A percentile compares a stretch with the other conserved stretches of the same genome.
These are phyloP conservation scores for Malus sylvestris DNA, from an alignment of 306 rosid genomes.

Conservation along the genomic window DNA sequence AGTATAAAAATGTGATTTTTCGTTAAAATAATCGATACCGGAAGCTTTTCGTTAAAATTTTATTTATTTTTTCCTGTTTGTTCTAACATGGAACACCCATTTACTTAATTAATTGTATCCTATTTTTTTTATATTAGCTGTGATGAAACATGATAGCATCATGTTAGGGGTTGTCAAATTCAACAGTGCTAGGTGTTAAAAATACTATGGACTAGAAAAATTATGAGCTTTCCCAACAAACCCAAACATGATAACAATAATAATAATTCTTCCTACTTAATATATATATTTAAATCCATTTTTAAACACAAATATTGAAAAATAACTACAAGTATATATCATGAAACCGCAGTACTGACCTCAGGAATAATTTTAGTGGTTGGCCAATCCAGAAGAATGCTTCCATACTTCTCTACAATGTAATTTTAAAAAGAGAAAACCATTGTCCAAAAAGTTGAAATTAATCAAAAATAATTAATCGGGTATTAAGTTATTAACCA, in stretches of 20 bases:
- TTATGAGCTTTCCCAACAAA: constrained; percentile 4
- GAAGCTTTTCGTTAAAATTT: too few species aligned
- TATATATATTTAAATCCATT: too few species aligned
- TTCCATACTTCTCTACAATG: background rate
- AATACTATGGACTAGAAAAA: constrained; percentile 11
- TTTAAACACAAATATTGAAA: too few species aligned
- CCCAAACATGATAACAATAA: constrained; percentile 37
- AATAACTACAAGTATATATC: too few species aligned
- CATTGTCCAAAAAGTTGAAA: background rate
- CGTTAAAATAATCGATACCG: too few species aligned
- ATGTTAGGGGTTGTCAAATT: background rate
- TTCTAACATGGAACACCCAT: constrained; percentile 16
- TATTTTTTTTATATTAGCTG: constrained; percentile 23
- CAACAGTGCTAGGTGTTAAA: constrained; percentile 38
- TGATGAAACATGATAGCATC: background rate
- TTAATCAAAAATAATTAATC: background rate
- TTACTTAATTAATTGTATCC: constrained; percentile 4
- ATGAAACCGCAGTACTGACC: background rate
- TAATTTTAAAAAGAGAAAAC: background rate
- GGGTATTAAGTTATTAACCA: background rate
- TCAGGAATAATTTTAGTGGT: background rate
- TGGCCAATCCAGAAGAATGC: background rate
- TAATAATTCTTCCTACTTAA: background rate
- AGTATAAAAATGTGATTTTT: too few species aligned
- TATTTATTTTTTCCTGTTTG: background rate